These are phyloP conservation scores for Aureobasidium sp. DNA, from an alignment of 2,329 filamentous ascomycete genomes.

Conservation along the genomic window DNA sequence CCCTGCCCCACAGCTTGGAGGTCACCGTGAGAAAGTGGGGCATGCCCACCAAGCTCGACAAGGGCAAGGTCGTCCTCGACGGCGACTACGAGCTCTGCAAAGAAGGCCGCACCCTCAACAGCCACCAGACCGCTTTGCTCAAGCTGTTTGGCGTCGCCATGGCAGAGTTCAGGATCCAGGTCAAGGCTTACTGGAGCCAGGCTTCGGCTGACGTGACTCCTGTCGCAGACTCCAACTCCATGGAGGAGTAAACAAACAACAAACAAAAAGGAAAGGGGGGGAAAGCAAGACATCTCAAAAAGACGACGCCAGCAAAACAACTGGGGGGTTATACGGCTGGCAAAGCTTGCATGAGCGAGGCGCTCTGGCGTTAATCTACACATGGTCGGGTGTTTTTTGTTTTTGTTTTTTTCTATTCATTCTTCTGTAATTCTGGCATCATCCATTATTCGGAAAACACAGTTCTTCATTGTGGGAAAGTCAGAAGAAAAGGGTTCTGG, in stretches of 20 bases:
- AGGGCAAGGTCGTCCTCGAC: slow-evolving; percentile 76
- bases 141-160: slow-evolving; percentile 89
- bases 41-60: slow-evolving; percentile 79
- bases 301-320: neutral
- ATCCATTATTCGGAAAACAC: neutral
- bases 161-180: slow-evolving; percentile 77
- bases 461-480: neutral
- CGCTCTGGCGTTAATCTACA: slow-evolving; percentile 12
- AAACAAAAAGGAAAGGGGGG: neutral
- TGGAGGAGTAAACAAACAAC: slow-evolving; percentile 20
- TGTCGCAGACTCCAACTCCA: slow-evolving; percentile 21
- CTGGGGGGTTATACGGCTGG: slow-evolving; percentile 2
- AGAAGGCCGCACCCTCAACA: slow-evolving; percentile 77
- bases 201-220: slow-evolving; percentile 26
- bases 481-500: neutral
- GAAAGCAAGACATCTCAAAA: neutral
- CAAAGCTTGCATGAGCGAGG: slow-evolving; percentile 12
- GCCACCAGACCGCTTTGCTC: slow-evolving; percentile 81
- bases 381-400: neutral
- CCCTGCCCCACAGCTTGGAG: slow-evolving; percentile 80
- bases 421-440: neutral
- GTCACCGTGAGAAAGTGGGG: slow-evolving; percentile 81
- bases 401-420: neutral
- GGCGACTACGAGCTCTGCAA: slow-evolving; percentile 68
- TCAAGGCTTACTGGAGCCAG: slow-evolving; percentile 51